A percentile compares a stretch with the other conserved stretches of the same genome.
phyloP scores from a whole-genome alignment of 768 basidiomycete species.

The Russula sp. region DNA sequence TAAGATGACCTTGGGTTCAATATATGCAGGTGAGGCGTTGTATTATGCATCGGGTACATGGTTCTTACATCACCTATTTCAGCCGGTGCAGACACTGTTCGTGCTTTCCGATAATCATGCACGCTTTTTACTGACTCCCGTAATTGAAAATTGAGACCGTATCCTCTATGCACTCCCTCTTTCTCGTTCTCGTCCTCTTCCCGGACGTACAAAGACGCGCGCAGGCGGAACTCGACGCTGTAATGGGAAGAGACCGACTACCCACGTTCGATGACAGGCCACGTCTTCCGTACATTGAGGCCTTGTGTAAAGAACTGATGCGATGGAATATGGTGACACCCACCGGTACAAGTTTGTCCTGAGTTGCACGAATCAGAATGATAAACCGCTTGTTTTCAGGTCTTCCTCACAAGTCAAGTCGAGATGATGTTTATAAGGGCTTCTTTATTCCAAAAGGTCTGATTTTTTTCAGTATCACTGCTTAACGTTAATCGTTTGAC shows the following conservation, averaged over 20 bases:
- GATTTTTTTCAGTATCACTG: background rate
- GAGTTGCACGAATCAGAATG: background rate
- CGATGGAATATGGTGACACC: constrained; percentile 4
- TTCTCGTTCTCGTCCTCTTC: constrained; percentile 9
- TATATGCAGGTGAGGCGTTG: constrained; percentile 1
- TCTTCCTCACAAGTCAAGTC: background rate
- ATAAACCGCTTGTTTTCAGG: background rate
- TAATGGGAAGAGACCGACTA: constrained; percentile 33
- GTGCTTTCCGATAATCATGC: background rate
- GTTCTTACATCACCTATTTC: background rate
- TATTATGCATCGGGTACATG: background rate
- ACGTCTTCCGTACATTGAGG: constrained; percentile 5
- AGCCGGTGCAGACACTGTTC: constrained; percentile 18
- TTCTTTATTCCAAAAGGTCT: constrained; percentile 23
- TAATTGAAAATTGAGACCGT: constrained; percentile 4
- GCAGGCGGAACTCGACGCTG: constrained; percentile 34
- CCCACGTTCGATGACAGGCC: constrained; percentile 34
- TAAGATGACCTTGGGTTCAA: background rate
- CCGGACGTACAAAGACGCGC: constrained; percentile 22
- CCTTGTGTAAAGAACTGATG: background rate
- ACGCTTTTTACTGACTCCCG: background rate
- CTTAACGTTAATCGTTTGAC: background rate
- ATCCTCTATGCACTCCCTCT: constrained; percentile 10
- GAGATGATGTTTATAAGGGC: constrained; percentile 19
- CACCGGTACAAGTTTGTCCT: background rate